Evolutionary conservation across 257 asterid species (phyloP), one percentile per base, ranked within the genome.

Genomic region (Solanum medicagineum): DNA sequence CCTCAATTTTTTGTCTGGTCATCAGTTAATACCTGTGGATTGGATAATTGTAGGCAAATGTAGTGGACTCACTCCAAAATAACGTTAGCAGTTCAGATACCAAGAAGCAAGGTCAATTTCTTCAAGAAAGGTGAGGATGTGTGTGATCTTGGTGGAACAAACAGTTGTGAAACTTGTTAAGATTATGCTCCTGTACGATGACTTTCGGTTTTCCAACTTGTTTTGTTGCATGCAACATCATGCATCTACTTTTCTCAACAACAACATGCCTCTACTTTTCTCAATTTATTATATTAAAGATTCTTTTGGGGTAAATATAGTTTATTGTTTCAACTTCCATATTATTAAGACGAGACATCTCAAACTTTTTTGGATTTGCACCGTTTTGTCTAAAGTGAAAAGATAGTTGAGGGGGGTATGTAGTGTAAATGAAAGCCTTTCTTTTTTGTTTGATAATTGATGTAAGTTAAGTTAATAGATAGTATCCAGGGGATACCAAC

Each of bases 91-190:
- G 89, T 83, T 84, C 79, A 32, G 83, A 73, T 47, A 68, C 86
- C 73, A 87, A 79, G 75, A 81, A 71, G 87, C 86, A 81, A 66
- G 87, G 20, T 26, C 49, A 73, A 81, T 40, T 80, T 66, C 45
- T 85, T 79, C 87, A 77, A 82, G 87, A 53, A 84, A 66, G 91
- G 92, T 90, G 86, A 87, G 90, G 84, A 54, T 79, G 4, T 56
- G 57, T 81, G 42, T 51, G 66, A 51, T 56, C 51, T 83, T 73
- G 56, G 26, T 65, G 60, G 77, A 79, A 55, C 77, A 40, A 26
- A 26, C 79, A 79, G 62, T 24, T 40, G 20, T 16, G 56, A 22
- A 29, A 51, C 71, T 75, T 49, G 79, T 54, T 40, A 20, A 71
- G 55, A 32, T 51, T 63, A 36, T 74, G 44, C 79, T 19, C 74